Conservation (phyloP, 2,329 filamentous ascomycete genomes). For the Ilyonectria sp. region DNA sequence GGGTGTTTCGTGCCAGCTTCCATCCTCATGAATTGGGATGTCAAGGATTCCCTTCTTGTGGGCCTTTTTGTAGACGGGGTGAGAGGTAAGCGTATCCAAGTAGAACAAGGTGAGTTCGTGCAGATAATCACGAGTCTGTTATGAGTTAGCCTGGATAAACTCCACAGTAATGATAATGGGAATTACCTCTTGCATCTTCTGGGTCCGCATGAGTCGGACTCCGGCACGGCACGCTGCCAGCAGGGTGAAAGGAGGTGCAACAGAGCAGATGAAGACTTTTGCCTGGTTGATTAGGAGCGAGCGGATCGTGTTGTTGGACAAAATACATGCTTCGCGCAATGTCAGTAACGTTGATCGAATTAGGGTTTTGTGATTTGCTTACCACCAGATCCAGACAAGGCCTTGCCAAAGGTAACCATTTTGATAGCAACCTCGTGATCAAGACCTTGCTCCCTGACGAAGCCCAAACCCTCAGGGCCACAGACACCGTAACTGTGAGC, state of each 20-base stretch:
- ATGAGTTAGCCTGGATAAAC: conserved; percentile 8
- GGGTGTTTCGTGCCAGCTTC: conserved; percentile 37
- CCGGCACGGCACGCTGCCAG: no score
- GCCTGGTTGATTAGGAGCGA: no score
- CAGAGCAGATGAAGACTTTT: no score
- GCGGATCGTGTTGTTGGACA: conserved; percentile 36
- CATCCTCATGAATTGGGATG: conserved; percentile 47
- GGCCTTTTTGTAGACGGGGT: conserved; percentile 45
- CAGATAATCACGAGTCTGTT: conserved; percentile 30
- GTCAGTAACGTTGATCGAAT: conserved; percentile 16
- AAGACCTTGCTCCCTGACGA: conserved; percentile 65
- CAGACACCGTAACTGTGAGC: conserved; percentile 68
- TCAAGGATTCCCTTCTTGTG: conserved; percentile 45
- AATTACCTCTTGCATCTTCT: no score
- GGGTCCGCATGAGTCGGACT: no score
- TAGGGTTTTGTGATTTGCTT: not conserved
- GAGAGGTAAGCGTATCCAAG: conserved; percentile 41
- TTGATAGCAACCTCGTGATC: conserved; percentile 64
- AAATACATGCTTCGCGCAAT: conserved; percentile 19
- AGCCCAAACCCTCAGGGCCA: conserved; percentile 63
- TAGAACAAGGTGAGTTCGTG: conserved; percentile 49
- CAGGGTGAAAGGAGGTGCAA: no score
- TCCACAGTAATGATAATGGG: conserved; percentile 24
- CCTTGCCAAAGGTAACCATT: conserved; percentile 69
- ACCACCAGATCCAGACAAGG: conserved; percentile 58